Evolutionary conservation across 2,329 filamentous ascomycete genomes (phyloP).

Genomic region (Clarireedia sp.): DNA sequence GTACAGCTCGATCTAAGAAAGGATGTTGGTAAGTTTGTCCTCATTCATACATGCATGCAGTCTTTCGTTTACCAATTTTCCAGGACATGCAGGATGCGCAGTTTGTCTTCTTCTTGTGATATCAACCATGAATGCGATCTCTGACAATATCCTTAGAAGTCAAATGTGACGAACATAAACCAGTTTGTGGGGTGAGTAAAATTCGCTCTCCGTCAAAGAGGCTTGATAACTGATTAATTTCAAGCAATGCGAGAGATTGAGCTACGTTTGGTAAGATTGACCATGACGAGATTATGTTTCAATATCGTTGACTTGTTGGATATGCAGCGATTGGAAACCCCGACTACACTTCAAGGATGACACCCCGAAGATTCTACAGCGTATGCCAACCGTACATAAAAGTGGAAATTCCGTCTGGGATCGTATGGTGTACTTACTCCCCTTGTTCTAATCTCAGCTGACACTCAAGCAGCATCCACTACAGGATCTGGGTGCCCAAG

Average conservation of each 20-base stretch:
- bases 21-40: slow-evolving; percentile 1
- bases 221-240: neutral
- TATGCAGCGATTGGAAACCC: slow-evolving; percentile 45
- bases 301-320: neutral
- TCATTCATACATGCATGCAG: neutral
- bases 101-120: neutral
- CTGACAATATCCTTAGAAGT: slow-evolving; percentile 2
- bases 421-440: slow-evolving; percentile 33
- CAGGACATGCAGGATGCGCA: slow-evolving; percentile 7
- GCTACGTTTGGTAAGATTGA: neutral
- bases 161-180: slow-evolving; percentile 1
- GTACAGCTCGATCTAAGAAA: neutral
- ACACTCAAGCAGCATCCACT: neutral
- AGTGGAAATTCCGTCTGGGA: slow-evolving; percentile 48
- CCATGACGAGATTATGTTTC: neutral
- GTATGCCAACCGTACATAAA: slow-evolving; percentile 44
- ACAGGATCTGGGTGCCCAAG: neutral
- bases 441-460: neutral
- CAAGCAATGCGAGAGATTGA: neutral
- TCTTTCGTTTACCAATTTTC: neutral
- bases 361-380: slow-evolving; percentile 41
- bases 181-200: neutral
- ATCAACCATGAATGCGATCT: neutral
- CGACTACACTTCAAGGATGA: slow-evolving; percentile 47
- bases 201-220: neutral